Conservation (phyloP, 805 yeast species). For the Wickerhamomyces ciferrii region DNA sequence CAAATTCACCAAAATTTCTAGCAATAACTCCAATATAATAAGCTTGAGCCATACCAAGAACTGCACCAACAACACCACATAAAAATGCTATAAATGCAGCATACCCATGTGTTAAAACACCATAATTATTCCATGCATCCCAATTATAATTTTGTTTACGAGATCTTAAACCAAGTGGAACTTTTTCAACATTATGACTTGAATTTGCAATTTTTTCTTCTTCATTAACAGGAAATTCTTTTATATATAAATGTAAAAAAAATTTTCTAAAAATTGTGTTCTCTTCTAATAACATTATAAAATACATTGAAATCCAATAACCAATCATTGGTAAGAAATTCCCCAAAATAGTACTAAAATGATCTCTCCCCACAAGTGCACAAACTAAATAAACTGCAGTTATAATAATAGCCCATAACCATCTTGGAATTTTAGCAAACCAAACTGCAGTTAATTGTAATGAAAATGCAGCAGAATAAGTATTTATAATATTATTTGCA, state of each 20-base stretch:
- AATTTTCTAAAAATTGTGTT: conserved; percentile 60
- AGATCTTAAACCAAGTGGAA: conserved; percentile 12
- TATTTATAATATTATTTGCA: conserved; percentile 77
- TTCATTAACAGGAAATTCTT: conserved; percentile 32
- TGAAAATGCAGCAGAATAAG: conserved; percentile 79
- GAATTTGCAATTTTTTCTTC: conserved; percentile 3
- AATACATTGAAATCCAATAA: conserved; percentile 84
- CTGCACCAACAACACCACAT: conserved; percentile 76
- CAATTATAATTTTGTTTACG: conserved; percentile 56
- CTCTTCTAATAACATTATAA: conserved; percentile 66
- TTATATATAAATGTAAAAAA: conserved; percentile 35
- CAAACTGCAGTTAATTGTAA: conserved; percentile 55
- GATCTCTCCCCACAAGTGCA: conserved; percentile 70
- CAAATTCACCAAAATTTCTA: conserved; percentile 51
- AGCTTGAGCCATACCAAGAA: conserved; percentile 82
- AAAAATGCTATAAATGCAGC: conserved; percentile 67
- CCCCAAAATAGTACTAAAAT: conserved; percentile 66
- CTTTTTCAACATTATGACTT: too few relatives aligned
- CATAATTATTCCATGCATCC: conserved; percentile 64
- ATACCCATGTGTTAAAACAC: conserved; percentile 57
- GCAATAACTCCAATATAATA: conserved; percentile 82
- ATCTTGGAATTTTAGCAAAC: conserved; percentile 66
- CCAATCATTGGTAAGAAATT: conserved; percentile 90
- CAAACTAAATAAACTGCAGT: conserved; percentile 62
- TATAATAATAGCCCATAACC: conserved; percentile 64